A percentile compares a stretch with the other conserved stretches of the same genome.
These are phyloP conservation scores for Staphylotrichum longicolle DNA, from an alignment of 495 filamentous ascomycete species.

Conservation along the genomic window DNA sequence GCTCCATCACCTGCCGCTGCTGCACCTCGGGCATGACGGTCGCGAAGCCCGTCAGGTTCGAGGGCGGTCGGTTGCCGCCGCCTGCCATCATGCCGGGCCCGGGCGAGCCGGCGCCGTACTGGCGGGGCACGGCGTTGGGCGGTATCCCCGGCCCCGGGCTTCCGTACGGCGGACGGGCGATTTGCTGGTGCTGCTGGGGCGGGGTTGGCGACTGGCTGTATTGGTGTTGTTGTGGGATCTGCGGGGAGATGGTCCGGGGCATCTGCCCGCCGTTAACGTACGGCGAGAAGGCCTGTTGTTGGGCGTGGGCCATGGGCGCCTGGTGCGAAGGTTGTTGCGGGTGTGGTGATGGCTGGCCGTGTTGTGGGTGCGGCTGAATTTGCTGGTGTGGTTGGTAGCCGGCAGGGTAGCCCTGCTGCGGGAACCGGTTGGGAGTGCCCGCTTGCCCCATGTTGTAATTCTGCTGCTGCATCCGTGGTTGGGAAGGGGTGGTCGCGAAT, in stretches of 20 bases:
- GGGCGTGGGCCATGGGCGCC: constrained; percentile 29
- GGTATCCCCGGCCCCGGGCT: constrained; percentile 31
- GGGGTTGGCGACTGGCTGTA: constrained; percentile 35
- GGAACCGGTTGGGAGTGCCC: constrained; percentile 32
- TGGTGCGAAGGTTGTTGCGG: constrained; percentile 34
- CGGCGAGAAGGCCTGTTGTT: constrained; percentile 25
- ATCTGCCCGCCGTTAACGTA: constrained; percentile 38
- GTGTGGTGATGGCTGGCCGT: constrained; percentile 24
- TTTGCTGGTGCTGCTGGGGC: constrained; percentile 36
- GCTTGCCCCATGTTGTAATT: constrained; percentile 33
- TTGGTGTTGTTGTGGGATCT: constrained; percentile 30
- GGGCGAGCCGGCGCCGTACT: constrained; percentile 23
- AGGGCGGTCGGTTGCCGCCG: constrained; percentile 18
- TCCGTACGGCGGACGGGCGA: constrained; percentile 27
- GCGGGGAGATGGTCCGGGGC: constrained; percentile 37
- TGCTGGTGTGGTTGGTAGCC: constrained; percentile 34
- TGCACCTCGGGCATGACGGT: constrained; percentile 40
- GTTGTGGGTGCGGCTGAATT: constrained; percentile 34
- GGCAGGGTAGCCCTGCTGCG: constrained; percentile 25
- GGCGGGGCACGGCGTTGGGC: constrained; percentile 30
- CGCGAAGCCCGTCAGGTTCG: constrained; percentile 35
- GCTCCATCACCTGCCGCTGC: constrained; percentile 44
- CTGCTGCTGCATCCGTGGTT: constrained; percentile 37
- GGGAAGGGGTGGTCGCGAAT: constrained; percentile 38
- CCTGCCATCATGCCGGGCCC: constrained; percentile 23